These are phyloP conservation scores for Penicillium hesseltinei DNA, from an alignment of 2,329 filamentous ascomycete genomes.

Conservation along the genomic window DNA sequence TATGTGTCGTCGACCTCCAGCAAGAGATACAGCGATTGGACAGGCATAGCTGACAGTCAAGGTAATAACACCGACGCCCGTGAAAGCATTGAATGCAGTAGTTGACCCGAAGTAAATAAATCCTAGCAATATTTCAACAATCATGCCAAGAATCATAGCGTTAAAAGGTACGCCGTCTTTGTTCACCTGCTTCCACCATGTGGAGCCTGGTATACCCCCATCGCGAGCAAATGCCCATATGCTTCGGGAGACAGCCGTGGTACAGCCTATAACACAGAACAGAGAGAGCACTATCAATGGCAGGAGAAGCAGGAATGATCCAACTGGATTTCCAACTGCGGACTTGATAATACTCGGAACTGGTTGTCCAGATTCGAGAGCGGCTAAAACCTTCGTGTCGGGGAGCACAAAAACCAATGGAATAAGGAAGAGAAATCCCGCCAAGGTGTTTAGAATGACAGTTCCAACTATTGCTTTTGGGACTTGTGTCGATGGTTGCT, in stretches of 20 bases:
- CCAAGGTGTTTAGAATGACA: conserved; percentile 62
- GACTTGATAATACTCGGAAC: conserved; percentile 72
- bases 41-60: conserved; percentile 66
- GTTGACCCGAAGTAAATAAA: conserved; percentile 73
- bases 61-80: conserved; percentile 73
- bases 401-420: conserved; percentile 73
- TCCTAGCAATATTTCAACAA: conserved; percentile 66
- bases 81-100: conserved; percentile 75
- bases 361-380: conserved; percentile 66
- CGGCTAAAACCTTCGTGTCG: conserved; percentile 60
- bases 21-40: conserved; percentile 63
- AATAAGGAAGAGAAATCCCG: conserved; percentile 65
- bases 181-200: conserved; percentile 63
- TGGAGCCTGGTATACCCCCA: conserved; percentile 66
- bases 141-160: conserved; percentile 64
- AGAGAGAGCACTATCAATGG: conserved; percentile 67
- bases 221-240: conserved; percentile 73
- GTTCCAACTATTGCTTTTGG: conserved; percentile 68
- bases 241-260: conserved; percentile 69
- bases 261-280: conserved; percentile 67
- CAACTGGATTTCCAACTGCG: conserved; percentile 66
- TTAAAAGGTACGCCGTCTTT: conserved; percentile 63
- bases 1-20: conserved; percentile 56
- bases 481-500: conserved; percentile 61
- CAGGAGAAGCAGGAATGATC: conserved; percentile 70